Conservation (phyloP, 2,329 filamentous ascomycete genomes). For the Botryotinia convoluta region DNA sequence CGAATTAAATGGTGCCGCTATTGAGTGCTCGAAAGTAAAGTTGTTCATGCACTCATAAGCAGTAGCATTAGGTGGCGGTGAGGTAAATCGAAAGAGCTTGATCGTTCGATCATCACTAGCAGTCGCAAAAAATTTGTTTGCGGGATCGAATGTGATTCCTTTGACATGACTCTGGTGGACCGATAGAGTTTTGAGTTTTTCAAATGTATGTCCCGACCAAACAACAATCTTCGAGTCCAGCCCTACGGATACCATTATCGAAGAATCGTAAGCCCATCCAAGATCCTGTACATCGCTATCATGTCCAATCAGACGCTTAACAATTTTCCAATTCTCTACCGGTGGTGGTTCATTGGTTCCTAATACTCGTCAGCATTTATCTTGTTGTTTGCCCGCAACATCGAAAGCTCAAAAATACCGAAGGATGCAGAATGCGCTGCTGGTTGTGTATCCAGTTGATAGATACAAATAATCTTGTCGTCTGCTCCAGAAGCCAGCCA, state of each 20-base stretch:
- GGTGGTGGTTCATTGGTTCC: slow-evolving; percentile 86
- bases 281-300: slow-evolving; percentile 98
- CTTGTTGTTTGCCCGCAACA: not conserved
- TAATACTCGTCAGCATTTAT: slow-evolving; percentile 20
- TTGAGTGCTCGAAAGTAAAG: slow-evolving; percentile 91
- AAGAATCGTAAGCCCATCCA: slow-evolving; percentile 95
- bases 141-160: slow-evolving; percentile 96
- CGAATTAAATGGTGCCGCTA: slow-evolving; percentile 80
- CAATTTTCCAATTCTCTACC: slow-evolving; percentile 97
- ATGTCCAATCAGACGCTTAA: slow-evolving; percentile 88
- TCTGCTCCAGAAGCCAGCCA: slow-evolving; percentile 97
- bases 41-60: slow-evolving; percentile 96
- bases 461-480: slow-evolving; percentile 98
- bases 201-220: slow-evolving; percentile 97
- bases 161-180: slow-evolving; percentile 98
- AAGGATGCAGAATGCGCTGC: slow-evolving; percentile 76
- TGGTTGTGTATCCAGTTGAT: slow-evolving; percentile 75
- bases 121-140: slow-evolving; percentile 98
- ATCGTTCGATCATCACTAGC: slow-evolving; percentile 96
- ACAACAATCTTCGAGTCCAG: slow-evolving; percentile 97
- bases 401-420: slow-evolving; percentile 51
- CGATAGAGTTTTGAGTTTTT: slow-evolving; percentile 91
- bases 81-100: slow-evolving; percentile 93
- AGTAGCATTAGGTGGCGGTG: slow-evolving; percentile 85
- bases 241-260: slow-evolving; percentile 91